phyloP scores from a whole-genome alignment of 164 flowering plant genomes.

The Houttuynia cordata region DNA sequence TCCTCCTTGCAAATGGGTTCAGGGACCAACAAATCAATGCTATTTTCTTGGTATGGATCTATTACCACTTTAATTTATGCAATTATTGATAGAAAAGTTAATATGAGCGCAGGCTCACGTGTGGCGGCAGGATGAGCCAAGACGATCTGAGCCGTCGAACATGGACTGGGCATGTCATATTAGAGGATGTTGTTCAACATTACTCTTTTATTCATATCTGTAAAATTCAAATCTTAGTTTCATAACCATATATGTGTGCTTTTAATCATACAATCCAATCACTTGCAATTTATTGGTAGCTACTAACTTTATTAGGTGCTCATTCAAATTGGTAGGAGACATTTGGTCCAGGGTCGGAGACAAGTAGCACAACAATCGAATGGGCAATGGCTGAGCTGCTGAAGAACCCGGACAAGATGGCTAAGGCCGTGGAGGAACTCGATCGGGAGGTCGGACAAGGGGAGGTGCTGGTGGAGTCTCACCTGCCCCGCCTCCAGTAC shows the following conservation, averaged over 20 bases:
- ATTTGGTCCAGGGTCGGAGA: slow-evolving; percentile 9
- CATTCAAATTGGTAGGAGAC: slow-evolving; percentile 2
- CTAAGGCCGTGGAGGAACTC: slow-evolving; percentile 2
- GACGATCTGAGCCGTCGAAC: too few relatives aligned
- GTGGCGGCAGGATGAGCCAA: too few relatives aligned
- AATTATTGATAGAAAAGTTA: too few relatives aligned
- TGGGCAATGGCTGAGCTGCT: slow-evolving; percentile 14
- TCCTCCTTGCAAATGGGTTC: slow-evolving; percentile 13
- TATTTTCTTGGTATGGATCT: slow-evolving; percentile 18
- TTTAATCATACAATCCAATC: too few relatives aligned
- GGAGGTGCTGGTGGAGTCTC: slow-evolving; percentile 1
- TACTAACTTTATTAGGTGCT: not conserved
- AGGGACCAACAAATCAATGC: slow-evolving; percentile 17
- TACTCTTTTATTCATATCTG: too few relatives aligned
- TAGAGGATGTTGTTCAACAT: too few relatives aligned
- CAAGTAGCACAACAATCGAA: slow-evolving; percentile 9
- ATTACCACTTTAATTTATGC: too few relatives aligned
- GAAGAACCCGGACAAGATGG: slow-evolving; percentile 4
- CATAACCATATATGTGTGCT: too few relatives aligned
- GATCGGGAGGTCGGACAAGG: slow-evolving; percentile 5
- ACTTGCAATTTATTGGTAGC: not conserved
- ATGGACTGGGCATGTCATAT: too few relatives aligned
- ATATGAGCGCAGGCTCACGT: too few relatives aligned
- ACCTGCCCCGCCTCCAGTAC: slow-evolving; percentile 7
- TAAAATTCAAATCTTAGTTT: too few relatives aligned